These are phyloP conservation scores for Globisporangium canariense DNA, from an alignment of 352 stramenopile genomes.

Conservation along the genomic window DNA sequence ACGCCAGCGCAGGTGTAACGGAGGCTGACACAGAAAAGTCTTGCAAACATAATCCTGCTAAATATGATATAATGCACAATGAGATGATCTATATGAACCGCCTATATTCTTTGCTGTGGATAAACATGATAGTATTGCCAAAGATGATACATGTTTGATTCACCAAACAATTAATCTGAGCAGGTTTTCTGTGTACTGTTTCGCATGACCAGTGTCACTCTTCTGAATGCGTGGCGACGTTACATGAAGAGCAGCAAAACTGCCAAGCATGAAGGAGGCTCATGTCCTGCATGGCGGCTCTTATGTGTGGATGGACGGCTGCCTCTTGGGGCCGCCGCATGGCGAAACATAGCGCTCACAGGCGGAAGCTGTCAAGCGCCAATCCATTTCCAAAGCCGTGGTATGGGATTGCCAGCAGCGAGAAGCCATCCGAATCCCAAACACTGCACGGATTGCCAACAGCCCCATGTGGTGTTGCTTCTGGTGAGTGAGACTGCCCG, in stretches of 20 bases:
- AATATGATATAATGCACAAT: not conserved
- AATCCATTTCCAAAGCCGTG: too few relatives aligned
- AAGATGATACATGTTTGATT: too few relatives aligned
- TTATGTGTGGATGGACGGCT: not conserved
- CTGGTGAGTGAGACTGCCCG: too few relatives aligned
- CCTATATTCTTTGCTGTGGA: not conserved
- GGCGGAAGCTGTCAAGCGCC: not conserved
- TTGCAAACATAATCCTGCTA: not conserved
- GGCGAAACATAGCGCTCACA: not conserved
- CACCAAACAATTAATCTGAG: too few relatives aligned
- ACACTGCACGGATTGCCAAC: not conserved
- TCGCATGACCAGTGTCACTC: not conserved
- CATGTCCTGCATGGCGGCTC: not conserved
- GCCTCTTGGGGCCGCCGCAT: not conserved
- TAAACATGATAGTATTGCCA: not conserved
- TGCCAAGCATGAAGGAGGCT: not conserved
- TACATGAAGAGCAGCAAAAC: not conserved
- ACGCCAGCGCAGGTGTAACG: too few relatives aligned
- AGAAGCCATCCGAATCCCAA: not conserved
- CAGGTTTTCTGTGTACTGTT: not conserved
- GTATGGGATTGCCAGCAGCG: not conserved
- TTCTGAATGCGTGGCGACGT: not conserved
- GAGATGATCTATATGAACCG: too few relatives aligned
- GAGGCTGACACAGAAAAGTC: too few relatives aligned
- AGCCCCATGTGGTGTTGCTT: not conserved